phyloP scores from a whole-genome alignment of 495 filamentous ascomycete genomes.

The Hypomontagnella monticulosa region DNA sequence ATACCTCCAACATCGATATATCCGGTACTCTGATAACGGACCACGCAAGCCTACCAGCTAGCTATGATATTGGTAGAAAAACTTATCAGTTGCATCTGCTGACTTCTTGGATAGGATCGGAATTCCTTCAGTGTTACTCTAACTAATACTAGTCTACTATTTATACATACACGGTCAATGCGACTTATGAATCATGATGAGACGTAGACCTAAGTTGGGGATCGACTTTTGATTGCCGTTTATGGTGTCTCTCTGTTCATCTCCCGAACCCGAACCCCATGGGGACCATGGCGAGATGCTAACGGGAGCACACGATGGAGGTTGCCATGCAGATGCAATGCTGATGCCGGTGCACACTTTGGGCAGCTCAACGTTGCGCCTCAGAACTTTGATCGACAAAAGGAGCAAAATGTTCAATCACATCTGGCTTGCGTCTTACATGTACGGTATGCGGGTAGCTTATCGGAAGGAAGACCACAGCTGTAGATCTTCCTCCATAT shows the following conservation, averaged over 20 bases:
- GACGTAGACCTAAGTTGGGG: slow-evolving; percentile 3
- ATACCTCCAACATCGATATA: slow-evolving; percentile 30
- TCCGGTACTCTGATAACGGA: slow-evolving; percentile 17
- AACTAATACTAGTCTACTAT: background rate
- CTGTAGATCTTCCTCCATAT: slow-evolving; percentile 3
- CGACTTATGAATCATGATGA: no score
- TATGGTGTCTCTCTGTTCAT: slow-evolving; percentile 13
- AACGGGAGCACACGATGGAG: slow-evolving; percentile 26
- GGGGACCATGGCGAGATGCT: slow-evolving; percentile 24
- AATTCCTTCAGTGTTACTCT: background rate
- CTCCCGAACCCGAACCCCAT: slow-evolving; percentile 33
- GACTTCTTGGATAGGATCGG: background rate
- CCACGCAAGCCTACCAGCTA: slow-evolving; percentile 7
- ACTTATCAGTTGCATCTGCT: no score
- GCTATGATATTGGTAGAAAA: background rate
- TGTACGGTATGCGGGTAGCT: background rate
- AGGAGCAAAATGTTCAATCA: slow-evolving; percentile 5
- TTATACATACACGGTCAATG: background rate
- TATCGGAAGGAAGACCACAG: background rate
- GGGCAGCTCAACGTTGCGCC: slow-evolving; percentile 9
- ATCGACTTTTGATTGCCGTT: slow-evolving; percentile 20
- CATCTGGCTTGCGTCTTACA: background rate
- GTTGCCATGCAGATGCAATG: slow-evolving; percentile 32
- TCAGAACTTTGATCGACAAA: slow-evolving; percentile 12
- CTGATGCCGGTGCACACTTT: slow-evolving; percentile 21